Evolutionary conservation across 148 eudicot species (phyloP), one percentile per base, ranked within the genome.

Genomic region (Spergularia marina): DNA sequence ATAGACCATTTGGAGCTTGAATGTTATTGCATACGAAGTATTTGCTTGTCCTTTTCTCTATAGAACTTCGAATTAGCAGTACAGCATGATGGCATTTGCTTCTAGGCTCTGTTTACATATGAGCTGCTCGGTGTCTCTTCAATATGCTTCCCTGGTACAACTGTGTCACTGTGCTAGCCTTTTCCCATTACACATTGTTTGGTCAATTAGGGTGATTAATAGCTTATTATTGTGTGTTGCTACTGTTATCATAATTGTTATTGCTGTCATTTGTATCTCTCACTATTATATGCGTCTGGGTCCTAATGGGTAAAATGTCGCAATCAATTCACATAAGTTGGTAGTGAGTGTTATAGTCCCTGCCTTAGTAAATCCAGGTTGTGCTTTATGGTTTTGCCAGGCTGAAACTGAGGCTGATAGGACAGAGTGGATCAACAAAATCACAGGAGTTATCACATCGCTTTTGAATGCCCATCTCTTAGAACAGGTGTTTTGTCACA

Each of bases 391-490:
- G 70, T 81, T 47, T 85, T 78, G 72, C 76, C 87, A 94, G 98
- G 98, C 97, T 76, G 98, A 94, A 82, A 88, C 82, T 79, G 98
- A 91, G 84, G 89, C 89, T 74, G 98, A 94, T 77, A 90, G 98
- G 80, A 82, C 80, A 76, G 98, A 94, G 80, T 94, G 98, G 98
- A 86, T 90, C 82, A 90, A 84, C 82, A 91, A 94, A 82, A 86
- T 91, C 70, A 84, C 88, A 18, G 97, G 98, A 79, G 98, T 89
- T 65, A 94, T 89, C 80, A 84, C 98, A 0, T 88, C 95, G 54
- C 95, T 94, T 78, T 78, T 94, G 87, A 91, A 90, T 83, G 85
- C 93, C 75, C 98, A 91, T 71, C 74, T 94, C 73, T 81, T 70
- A 23, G 76, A 85, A 67, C 94, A 90, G 98, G 98, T 91, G 63